A percentile compares a stretch with the other conserved stretches of the same genome.
Evolutionary conservation across 108 stramenopile genomes (phyloP).

Genomic region (Nannochloropsis gaditana): DNA sequence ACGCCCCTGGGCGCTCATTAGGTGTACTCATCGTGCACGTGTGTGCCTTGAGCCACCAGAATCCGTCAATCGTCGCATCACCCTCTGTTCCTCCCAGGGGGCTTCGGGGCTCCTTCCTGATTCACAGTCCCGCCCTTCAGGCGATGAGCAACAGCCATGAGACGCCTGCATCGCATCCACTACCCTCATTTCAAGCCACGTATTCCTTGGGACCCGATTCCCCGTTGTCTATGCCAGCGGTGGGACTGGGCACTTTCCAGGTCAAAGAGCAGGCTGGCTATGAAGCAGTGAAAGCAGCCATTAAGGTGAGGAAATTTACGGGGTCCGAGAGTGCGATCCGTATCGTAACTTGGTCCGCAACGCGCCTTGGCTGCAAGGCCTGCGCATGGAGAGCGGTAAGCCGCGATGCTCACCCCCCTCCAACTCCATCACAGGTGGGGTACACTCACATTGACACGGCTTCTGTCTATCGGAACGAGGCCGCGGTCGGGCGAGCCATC

Average conservation of each 20-base stretch:
- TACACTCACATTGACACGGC: slow-evolving; percentile 43
- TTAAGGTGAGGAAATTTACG: background rate
- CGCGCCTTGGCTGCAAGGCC: no score
- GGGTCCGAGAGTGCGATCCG: background rate
- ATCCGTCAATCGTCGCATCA: no score
- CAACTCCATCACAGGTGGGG: background rate
- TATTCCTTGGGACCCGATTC: background rate
- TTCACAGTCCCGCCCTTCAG: no score
- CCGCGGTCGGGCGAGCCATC: slow-evolving; percentile 34
- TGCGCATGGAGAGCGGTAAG: no score
- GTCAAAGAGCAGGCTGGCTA: slow-evolving; percentile 29
- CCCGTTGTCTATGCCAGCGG: slow-evolving; percentile 24
- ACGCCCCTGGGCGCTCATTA: no score
- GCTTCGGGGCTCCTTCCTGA: no score
- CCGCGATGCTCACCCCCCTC: slow-evolving; percentile 7
- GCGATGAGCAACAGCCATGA: no score
- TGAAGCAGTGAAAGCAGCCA: slow-evolving; percentile 22
- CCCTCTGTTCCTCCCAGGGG: no score
- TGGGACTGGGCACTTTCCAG: slow-evolving; percentile 42
- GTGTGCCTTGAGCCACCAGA: no score
- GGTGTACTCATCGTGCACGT: no score
- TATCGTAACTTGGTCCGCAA: no score
- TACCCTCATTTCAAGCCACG: background rate
- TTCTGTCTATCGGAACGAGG: slow-evolving; percentile 39
- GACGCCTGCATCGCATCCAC: background rate